Evolutionary conservation across 2,329 filamentous ascomycete species (phyloP), one percentile per base, ranked within the genome.

Genomic region (Monosporascus sp.): DNA sequence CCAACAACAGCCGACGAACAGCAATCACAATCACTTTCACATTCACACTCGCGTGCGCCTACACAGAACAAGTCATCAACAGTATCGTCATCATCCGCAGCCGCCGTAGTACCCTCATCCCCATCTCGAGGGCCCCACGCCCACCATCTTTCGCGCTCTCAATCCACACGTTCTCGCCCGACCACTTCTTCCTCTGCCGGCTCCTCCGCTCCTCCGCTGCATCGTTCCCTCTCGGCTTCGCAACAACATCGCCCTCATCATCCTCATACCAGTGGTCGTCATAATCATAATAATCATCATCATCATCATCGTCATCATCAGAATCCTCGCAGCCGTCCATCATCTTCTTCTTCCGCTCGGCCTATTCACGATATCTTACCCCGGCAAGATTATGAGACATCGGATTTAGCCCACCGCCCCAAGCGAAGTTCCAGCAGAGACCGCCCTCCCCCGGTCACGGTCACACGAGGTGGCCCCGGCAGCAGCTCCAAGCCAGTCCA

Each of bases 361-460:
- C 70, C 74, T 55, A 64, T 71, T 48, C 73, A 76, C 57, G 72
- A 79, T 52, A 61, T 72, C 44, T 62, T 74, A 50, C 73, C 75
- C 51, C 83, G 87, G 65, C 79, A 86, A 70, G 89, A 94, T 72
- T 86, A 85, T 76, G 89, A 93, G 73, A 80, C 85, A 63, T 77
- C 80, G 63, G 86, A 86, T 75, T 71, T 88, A 74, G 80, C 82
- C 63, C 76, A 80, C 51, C 74, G 82, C 74, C 61, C 79, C 77
- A 72, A 83, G 81, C 80, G 84, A 72, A 85, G 79, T 73, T 78
- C 82, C 55, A 87, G 84, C 63, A 80, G 79, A 68, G 87, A 89
- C 65, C 77, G 79, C 55, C 77, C 70, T 61, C 69, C 72, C 60
- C 66, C 68, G 62, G 65, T 71, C 77, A 61, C 80, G 78, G 43